These are phyloP conservation scores for Trichoderma breve DNA, from an alignment of 2,329 filamentous ascomycete species.

Conservation along the genomic window DNA sequence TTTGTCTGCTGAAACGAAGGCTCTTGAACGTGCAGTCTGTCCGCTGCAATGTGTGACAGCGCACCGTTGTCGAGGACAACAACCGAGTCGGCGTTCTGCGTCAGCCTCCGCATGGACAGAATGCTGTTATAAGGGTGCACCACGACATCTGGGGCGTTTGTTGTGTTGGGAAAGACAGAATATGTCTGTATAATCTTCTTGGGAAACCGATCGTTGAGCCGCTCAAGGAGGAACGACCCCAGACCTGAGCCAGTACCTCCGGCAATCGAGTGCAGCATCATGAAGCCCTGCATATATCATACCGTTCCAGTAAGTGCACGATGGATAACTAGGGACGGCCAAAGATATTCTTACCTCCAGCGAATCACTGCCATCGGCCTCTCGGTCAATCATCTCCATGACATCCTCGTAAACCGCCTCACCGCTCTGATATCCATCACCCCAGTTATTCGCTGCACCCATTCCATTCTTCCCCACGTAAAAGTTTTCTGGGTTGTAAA, in stretches of 20 bases:
- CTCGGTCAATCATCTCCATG: slow-evolving; percentile 98
- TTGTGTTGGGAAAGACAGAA: slow-evolving; percentile 94
- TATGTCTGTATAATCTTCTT: slow-evolving; percentile 99
- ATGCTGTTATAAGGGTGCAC: slow-evolving; percentile 98
- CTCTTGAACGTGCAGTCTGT: slow-evolving; percentile 90
- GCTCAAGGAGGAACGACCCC: slow-evolving; percentile 89
- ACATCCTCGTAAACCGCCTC: slow-evolving; percentile 93
- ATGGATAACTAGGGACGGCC: background rate
- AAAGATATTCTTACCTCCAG: slow-evolving; percentile 62
- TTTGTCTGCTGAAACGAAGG: slow-evolving; percentile 98
- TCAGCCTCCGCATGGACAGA: slow-evolving; percentile 83
- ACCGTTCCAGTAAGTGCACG: background rate
- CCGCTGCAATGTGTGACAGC: slow-evolving; percentile 87
- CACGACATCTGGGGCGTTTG: slow-evolving; percentile 82
- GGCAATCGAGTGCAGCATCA: slow-evolving; percentile 97
- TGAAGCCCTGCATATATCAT: slow-evolving; percentile 69
- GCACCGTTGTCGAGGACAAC: slow-evolving; percentile 97
- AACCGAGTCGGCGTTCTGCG: slow-evolving; percentile 95
- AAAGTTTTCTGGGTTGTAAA: slow-evolving; percentile 99
- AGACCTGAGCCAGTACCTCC: slow-evolving; percentile 95
- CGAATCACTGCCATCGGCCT: slow-evolving; percentile 96
- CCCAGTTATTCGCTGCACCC: slow-evolving; percentile 98
- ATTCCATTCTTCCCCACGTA: slow-evolving; percentile 92
- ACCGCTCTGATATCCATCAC: slow-evolving; percentile 89
- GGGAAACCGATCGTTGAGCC: slow-evolving; percentile 94